Base-by-base conservation (phyloP, 352 stramenopile genomes). In the Globisporangium sylvaticum region DNA sequence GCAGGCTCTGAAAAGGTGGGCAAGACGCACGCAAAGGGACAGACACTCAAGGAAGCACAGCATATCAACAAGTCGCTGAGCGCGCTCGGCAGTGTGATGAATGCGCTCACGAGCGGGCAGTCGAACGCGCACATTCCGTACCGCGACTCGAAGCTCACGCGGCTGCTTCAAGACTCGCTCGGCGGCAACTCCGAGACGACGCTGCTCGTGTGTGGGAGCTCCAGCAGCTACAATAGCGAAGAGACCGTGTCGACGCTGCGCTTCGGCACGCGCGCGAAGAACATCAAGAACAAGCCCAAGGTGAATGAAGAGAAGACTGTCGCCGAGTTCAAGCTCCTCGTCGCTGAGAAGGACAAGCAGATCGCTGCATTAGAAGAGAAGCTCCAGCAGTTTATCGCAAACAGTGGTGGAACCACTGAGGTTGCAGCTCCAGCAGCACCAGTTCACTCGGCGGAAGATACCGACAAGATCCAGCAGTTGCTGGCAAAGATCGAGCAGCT, bases 31-130 rank as follows among this genome's bases (percentile, higher is more conserved):
- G 96, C 96, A 18, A 94, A 93, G n/a, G 97, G 96, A 1, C 83
- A 98, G 60, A 95, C 95, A 24, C 80, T 92, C 32, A 87, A 93
- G 62, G 89, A 97, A 55, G 87, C 89, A 4, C 83, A 95, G 66
- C 78, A 87, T 62, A 98, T 98, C 70, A 98, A 98, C 78, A 97
- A 94, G 67, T 92, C 76, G 20, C 75, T 98, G 7, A 95, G 78
- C 50, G 93, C 92, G 6, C 75, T 98, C 12, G 91, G 91, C 9
- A 91, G 91, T 67, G 90, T 97, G 15, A 97, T 98, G 69, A 91
- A 91, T 34, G 92, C 93, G 24, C 78, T 98, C 25, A 95, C 83
- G 14, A 89, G 79, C 27, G 84, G 88, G 15, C 79, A 95, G 50
- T 75, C 86, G 56, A 86, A 98, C 44, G 89, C 98, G 54, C 93